These are phyloP conservation scores for Ambrosia trifida DNA, from an alignment of 129 eudicot species.

Conservation along the genomic window DNA sequence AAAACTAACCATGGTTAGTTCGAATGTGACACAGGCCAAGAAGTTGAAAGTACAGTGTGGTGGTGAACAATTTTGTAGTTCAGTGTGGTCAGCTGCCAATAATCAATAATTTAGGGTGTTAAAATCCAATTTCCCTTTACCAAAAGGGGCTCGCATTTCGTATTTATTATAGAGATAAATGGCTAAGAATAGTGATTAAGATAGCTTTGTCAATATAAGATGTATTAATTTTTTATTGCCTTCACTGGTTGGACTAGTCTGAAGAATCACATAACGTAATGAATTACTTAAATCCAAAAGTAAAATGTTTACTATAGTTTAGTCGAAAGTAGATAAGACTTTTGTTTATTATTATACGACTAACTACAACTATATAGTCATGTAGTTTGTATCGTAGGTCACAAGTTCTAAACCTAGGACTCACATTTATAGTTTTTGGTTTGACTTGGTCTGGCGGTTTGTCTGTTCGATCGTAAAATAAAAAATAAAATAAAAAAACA, in stretches of 20 bases:
- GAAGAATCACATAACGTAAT: not conserved
- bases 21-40: no score
- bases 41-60: no score
- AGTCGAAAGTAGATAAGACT: no score
- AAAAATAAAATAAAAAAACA: not conserved
- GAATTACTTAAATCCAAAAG: not conserved
- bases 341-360: no score
- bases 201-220: not conserved
- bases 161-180: not conserved
- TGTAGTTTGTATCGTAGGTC: not conserved
- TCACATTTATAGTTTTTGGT: not conserved
- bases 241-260: not conserved
- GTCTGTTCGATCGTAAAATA: not conserved
- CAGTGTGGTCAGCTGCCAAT: no score
- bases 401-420: not conserved
- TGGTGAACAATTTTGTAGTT: no score
- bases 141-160: not conserved
- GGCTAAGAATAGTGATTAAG: not conserved
- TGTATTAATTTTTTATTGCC: not conserved
- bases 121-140: no score
- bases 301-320: no score
- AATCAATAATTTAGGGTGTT: no score
- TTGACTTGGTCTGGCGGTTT: not conserved
- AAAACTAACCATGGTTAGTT: no score
- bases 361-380: not conserved